These are phyloP conservation scores for Tausonia pullulans DNA, from an alignment of 1,284 basidiomycete species.

Conservation along the genomic window DNA sequence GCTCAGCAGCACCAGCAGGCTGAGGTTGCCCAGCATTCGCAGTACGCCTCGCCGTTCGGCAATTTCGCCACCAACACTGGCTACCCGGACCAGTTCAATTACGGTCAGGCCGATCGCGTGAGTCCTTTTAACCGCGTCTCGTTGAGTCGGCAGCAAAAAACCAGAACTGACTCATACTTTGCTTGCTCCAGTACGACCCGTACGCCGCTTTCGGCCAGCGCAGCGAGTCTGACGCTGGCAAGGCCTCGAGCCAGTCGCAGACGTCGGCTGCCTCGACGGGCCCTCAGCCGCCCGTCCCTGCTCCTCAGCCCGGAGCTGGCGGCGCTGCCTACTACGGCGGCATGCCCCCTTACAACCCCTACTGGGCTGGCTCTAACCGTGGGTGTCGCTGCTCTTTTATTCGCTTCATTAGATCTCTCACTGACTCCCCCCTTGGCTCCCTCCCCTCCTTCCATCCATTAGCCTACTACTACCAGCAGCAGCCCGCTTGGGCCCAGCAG, in stretches of 20 bases:
- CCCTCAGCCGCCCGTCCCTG: conserved; percentile 15
- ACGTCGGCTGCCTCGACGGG: not conserved
- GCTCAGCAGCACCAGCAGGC: conserved; percentile 13
- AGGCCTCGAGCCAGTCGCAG: not conserved
- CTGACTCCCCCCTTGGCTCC: not conserved
- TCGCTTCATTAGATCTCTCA: not conserved
- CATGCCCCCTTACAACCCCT: conserved; percentile 18
- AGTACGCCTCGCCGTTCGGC: conserved; percentile 6
- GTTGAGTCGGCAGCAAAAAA: too few relatives aligned
- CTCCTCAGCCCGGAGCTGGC: conserved; percentile 12
- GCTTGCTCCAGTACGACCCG: conserved; percentile 8
- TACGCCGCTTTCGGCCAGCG: conserved; percentile 15
- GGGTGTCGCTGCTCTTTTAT: not conserved
- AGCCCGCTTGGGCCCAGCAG: conserved; percentile 15
- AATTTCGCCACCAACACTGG: conserved; percentile 4
- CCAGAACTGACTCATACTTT: too few relatives aligned
- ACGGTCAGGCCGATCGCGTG: conserved; percentile 8
- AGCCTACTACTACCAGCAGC: conserved; percentile 16
- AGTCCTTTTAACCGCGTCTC: not conserved
- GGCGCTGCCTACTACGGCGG: conserved; percentile 10
- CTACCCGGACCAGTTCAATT: conserved; percentile 5
- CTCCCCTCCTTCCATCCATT: too few relatives aligned
- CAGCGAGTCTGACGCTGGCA: conserved; percentile 6
- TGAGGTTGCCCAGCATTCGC: not conserved
- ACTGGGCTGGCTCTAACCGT: conserved; percentile 16